Evolutionary conservation across 192 early-diverging fungal species (phyloP).

Genomic region (Dispira parvispora): DNA sequence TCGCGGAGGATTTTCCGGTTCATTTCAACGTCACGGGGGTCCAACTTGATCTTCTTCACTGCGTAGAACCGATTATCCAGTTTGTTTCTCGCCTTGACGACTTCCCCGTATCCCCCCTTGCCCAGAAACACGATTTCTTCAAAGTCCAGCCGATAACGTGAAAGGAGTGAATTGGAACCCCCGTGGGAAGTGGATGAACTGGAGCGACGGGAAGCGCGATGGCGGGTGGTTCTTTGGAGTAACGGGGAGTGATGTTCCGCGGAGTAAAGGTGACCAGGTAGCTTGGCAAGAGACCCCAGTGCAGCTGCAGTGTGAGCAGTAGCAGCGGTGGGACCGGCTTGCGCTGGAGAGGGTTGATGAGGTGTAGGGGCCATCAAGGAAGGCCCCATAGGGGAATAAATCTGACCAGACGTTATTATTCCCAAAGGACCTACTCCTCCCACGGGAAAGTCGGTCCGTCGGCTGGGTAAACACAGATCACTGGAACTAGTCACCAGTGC

Average conservation of each 20-base stretch:
- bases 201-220: slow-evolving; percentile 11
- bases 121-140: slow-evolving; percentile 63
- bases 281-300: not conserved
- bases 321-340: not conserved
- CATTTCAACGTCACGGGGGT: slow-evolving; percentile 57
- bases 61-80: slow-evolving; percentile 72
- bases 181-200: slow-evolving; percentile 16
- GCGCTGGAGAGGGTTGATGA: not conserved
- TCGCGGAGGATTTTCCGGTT: slow-evolving; percentile 77
- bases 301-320: not conserved
- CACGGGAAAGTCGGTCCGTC: slow-evolving; percentile 12
- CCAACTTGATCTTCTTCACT: slow-evolving; percentile 79
- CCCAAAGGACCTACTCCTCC: slow-evolving; percentile 1
- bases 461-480: no score
- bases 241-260: not conserved
- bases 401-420: no score
- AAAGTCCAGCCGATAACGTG: slow-evolving; percentile 57
- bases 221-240: slow-evolving; percentile 13
- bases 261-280: not conserved
- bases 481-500: no score
- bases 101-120: slow-evolving; percentile 82
- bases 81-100: slow-evolving; percentile 79
- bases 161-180: slow-evolving; percentile 18
- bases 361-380: slow-evolving; percentile 8
- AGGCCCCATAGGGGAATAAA: slow-evolving; percentile 7